Evolutionary conservation across 495 filamentous ascomycete species (phyloP).

Genomic region (Trichoderma asperelloides): DNA sequence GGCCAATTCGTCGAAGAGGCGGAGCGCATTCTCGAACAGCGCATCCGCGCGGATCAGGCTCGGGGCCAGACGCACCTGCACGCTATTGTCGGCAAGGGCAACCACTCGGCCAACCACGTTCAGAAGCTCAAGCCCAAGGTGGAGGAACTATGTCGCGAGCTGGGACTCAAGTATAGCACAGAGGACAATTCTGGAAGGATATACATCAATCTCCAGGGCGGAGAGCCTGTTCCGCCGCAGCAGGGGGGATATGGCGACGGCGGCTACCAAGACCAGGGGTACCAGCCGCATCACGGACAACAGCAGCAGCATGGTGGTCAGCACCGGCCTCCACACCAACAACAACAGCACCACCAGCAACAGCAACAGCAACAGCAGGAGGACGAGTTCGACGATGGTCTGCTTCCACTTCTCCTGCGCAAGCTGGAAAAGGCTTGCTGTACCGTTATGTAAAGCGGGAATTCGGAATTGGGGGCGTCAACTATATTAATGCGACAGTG

Average conservation of each 20-base stretch:
- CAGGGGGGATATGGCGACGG: conserved; percentile 29
- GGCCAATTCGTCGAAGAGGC: conserved; percentile 92
- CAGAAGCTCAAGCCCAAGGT: conserved; percentile 90
- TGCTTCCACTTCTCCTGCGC: conserved; percentile 49
- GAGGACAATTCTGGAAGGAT: conserved; percentile 86
- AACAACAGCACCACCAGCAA: conserved; percentile 7
- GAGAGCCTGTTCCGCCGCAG: conserved; percentile 34
- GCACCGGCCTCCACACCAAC: conserved; percentile 11
- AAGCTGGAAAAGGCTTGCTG: conserved; percentile 60
- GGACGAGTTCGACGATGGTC: conserved; percentile 50
- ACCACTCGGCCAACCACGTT: conserved; percentile 68
- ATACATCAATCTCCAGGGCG: conserved; percentile 42
- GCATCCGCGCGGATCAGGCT: conserved; percentile 64
- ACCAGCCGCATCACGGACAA: conserved; percentile 21
- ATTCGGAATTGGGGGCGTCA: background rate
- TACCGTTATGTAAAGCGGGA: conserved; percentile 61
- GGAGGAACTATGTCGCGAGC: conserved; percentile 70
- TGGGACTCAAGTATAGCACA: conserved; percentile 70
- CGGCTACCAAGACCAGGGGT: conserved; percentile 20
- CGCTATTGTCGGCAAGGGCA: conserved; percentile 85
- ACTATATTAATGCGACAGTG: background rate
- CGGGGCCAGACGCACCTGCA: conserved; percentile 64
- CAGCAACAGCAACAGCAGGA: conserved; percentile 41
- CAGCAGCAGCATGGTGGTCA: conserved; percentile 25
- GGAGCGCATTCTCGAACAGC: conserved; percentile 73